phyloP scores from a whole-genome alignment of 2,329 filamentous ascomycete genomes.

The Diplodia scrobiculata region DNA sequence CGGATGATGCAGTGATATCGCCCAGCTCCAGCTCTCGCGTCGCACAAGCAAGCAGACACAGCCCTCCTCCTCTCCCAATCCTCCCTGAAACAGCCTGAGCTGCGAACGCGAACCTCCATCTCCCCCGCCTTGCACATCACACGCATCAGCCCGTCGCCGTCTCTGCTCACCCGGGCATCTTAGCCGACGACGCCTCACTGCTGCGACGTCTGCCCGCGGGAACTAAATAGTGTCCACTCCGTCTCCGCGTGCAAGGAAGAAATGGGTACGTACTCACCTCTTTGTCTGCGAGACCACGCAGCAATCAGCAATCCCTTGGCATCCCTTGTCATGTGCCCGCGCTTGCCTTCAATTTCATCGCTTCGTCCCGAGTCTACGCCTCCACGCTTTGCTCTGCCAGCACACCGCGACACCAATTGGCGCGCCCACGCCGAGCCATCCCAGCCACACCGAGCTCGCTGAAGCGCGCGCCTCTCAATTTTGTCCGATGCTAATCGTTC shows the following conservation, averaged over 20 bases:
- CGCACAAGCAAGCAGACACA: conserved; percentile 13
- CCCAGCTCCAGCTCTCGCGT: conserved; percentile 10
- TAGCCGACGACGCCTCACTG: background rate
- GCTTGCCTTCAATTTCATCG: conserved; percentile 19
- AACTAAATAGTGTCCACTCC: conserved; percentile 1
- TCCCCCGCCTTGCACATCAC: conserved; percentile 4
- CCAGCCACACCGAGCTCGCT: conserved; percentile 15
- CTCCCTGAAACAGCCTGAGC: conserved; percentile 20
- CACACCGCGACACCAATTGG: conserved; percentile 1
- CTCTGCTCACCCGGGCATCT: conserved; percentile 5
- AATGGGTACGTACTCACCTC: conserved; percentile 26
- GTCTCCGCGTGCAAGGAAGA: conserved; percentile 9
- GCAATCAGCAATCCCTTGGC: conserved; percentile 25
- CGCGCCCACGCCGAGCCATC: conserved; percentile 3
- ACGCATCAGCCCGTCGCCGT: background rate
- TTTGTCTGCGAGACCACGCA: conserved; percentile 21
- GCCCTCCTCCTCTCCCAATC: conserved; percentile 16
- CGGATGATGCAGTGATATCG: conserved; percentile 20
- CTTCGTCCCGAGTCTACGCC: conserved; percentile 5
- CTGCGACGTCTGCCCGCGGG: background rate
- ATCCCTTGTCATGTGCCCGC: conserved; percentile 11
- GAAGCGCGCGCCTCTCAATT: conserved; percentile 5
- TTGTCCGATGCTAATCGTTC: conserved; percentile 22
- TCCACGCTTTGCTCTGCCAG: conserved; percentile 6
- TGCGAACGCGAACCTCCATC: background rate